phyloP scores from a whole-genome alignment of 495 filamentous ascomycete species.

The Apiosordaria backusii region DNA sequence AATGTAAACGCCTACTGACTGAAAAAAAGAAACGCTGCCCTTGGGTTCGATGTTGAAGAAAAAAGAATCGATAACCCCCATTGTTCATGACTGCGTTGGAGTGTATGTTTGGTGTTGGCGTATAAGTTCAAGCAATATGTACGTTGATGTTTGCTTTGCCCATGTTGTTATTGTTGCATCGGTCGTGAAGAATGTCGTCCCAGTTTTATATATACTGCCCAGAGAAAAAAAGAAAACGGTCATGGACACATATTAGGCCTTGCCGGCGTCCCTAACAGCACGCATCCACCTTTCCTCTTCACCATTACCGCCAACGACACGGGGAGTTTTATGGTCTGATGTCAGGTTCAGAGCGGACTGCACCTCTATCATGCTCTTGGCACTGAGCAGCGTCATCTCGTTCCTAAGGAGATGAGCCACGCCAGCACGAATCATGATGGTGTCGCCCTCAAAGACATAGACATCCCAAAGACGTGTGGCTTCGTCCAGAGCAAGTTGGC shows the following conservation, averaged over 20 bases:
- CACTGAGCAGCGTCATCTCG: constrained; percentile 42
- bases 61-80: not conserved
- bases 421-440: constrained; percentile 70
- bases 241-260: constrained; percentile 17
- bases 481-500: constrained; percentile 62
- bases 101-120: not conserved
- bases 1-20: not conserved
- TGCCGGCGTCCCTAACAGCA: constrained; percentile 34
- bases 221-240: not conserved
- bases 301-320: constrained; percentile 27
- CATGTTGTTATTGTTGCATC: not conserved
- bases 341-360: constrained; percentile 26
- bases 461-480: constrained; percentile 86
- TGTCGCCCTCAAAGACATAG: constrained; percentile 90
- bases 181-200: not conserved
- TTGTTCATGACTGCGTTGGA: not conserved
- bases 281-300: constrained; percentile 39
- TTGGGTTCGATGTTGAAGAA: not conserved
- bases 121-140: not conserved
- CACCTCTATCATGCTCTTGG: constrained; percentile 33
- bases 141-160: not conserved
- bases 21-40: not conserved
- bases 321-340: constrained; percentile 10
- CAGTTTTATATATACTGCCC: not conserved
- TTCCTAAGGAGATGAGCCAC: constrained; percentile 62